Evolutionary conservation across 2,329 filamentous ascomycete genomes (phyloP).

Genomic region (Aspergillus novoparasiticus): DNA sequence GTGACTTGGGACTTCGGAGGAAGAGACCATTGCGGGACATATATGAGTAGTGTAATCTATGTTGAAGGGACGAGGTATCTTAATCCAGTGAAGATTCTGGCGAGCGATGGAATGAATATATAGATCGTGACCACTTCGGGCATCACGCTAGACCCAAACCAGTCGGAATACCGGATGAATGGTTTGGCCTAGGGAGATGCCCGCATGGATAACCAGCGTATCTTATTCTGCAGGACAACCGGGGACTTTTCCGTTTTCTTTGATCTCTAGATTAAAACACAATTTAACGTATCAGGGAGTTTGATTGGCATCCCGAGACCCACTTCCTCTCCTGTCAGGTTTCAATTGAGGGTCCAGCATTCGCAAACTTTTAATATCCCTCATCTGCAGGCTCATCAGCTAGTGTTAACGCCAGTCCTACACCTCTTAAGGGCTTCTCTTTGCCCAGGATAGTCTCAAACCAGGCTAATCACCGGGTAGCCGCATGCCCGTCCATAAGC

Average conservation of each 20-base stretch:
- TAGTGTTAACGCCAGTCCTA: background rate
- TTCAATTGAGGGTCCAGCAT: background rate
- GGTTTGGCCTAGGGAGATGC: background rate
- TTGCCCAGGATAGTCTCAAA: background rate
- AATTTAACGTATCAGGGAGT: background rate
- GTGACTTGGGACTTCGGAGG: background rate
- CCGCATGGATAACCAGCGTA: background rate
- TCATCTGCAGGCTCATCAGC: background rate
- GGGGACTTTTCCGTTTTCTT: background rate
- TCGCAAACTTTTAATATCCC: background rate
- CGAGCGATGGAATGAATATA: background rate
- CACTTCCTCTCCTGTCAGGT: background rate
- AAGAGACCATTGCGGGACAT: background rate
- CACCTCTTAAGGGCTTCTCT: background rate
- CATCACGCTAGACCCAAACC: background rate
- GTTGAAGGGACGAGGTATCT: too few relatives aligned
- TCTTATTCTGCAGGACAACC: background rate
- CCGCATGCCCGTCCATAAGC: background rate
- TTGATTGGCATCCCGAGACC: background rate
- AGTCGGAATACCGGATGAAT: background rate
- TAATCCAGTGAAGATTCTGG: background rate
- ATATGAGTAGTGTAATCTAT: background rate
- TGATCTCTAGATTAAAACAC: background rate
- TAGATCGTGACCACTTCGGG: background rate
- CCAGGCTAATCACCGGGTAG: background rate